Percentiles rank a stretch among this genome's conserved stretches.
Conservation (phyloP, 2,329 filamentous ascomycete genomes). For the Phaeosphaeria sp. region DNA sequence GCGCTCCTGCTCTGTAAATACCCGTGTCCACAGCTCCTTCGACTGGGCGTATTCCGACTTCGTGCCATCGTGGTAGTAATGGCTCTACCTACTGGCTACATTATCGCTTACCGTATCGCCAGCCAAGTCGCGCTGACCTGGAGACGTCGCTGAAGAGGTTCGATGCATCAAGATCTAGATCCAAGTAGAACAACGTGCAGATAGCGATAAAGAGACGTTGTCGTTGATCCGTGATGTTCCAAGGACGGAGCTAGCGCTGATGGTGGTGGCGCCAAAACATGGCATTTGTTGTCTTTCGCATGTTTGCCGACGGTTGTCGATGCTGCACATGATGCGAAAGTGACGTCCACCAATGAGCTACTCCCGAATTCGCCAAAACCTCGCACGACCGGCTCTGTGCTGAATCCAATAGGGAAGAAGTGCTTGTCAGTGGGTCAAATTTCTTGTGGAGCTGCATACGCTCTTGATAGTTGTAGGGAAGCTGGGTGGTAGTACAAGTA, state of each 20-base stretch:
- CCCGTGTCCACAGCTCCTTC: constrained; percentile 55
- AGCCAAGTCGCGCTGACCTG: too few species aligned
- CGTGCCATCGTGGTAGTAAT: constrained; percentile 63
- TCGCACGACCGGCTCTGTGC: too few species aligned
- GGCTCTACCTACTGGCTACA: constrained; percentile 59
- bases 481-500: too few species aligned
- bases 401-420: too few species aligned
- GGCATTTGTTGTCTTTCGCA: not conserved
- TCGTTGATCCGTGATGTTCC: constrained; percentile 60
- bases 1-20: constrained; percentile 55
- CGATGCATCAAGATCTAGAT: too few species aligned
- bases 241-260: constrained; percentile 56
- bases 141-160: too few species aligned
- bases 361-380: not conserved
- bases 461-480: too few species aligned
- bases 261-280: constrained; percentile 10
- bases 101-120: constrained; percentile 58
- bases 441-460: too few species aligned
- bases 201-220: constrained; percentile 55
- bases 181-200: constrained; percentile 51
- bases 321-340: not conserved
- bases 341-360: not conserved
- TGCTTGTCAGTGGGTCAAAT: too few species aligned
- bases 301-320: not conserved
- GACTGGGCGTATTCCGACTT: constrained; percentile 61